Evolutionary conservation across 495 filamentous ascomycete species (phyloP).

Genomic region (Schizothecium vesticola): DNA sequence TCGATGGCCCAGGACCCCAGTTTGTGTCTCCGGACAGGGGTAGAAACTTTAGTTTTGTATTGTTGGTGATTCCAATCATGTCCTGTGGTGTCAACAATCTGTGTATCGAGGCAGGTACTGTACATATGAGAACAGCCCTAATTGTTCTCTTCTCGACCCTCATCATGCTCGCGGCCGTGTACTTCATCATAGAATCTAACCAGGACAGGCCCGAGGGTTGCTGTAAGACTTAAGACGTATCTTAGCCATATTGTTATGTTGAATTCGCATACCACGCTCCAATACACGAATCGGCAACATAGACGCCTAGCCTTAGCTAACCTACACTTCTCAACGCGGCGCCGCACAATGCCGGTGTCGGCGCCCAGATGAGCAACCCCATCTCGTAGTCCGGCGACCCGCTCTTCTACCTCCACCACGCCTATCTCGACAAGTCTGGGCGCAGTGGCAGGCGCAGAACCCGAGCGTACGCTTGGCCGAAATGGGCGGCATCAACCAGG

Average conservation of each 20-base stretch:
- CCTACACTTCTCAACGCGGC: conserved; percentile 1
- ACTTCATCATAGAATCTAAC: too few species aligned
- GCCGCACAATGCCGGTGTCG: conserved; percentile 17
- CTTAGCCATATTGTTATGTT: too few species aligned
- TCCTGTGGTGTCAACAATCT: too few species aligned
- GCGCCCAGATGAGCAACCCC: conserved; percentile 36
- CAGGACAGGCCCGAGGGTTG: too few species aligned
- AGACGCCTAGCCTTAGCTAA: conserved; percentile 25
- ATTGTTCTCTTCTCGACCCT: too few species aligned
- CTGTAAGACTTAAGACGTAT: too few species aligned
- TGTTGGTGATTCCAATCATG: too few species aligned
- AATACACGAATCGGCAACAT: conserved; percentile 39
- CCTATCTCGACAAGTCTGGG: conserved; percentile 63
- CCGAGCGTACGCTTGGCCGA: conserved; percentile 27
- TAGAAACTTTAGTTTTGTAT: neutral
- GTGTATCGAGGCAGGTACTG: too few species aligned
- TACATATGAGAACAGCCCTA: too few species aligned
- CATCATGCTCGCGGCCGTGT: too few species aligned
- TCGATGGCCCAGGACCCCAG: too few species aligned
- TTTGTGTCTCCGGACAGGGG: neutral
- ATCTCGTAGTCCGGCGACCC: conserved; percentile 53
- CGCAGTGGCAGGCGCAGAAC: conserved; percentile 58
- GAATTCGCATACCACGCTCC: conserved; percentile 18
- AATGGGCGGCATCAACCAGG: conserved; percentile 25
- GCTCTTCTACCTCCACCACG: conserved; percentile 65